phyloP scores from a whole-genome alignment of 1,284 basidiomycete species.

The Stygiomarasmius scandens region DNA sequence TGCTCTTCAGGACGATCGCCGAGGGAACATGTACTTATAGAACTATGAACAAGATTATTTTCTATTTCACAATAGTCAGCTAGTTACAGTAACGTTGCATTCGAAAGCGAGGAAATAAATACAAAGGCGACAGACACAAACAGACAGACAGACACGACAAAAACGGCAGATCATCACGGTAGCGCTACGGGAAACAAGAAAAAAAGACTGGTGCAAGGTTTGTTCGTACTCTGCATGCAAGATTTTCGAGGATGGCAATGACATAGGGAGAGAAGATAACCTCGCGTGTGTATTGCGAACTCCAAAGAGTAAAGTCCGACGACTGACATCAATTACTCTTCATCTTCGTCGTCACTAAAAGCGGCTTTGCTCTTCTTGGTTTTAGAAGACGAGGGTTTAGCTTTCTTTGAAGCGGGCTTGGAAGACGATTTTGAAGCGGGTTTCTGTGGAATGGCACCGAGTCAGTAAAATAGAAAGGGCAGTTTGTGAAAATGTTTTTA shows the following conservation, averaged over 20 bases:
- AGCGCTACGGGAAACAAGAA: not conserved
- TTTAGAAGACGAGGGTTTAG: conserved; percentile 33
- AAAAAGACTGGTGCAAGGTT: not conserved
- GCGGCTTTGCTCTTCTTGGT: conserved; percentile 43
- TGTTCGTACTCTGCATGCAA: too few species aligned
- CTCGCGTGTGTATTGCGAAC: not conserved
- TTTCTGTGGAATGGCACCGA: conserved; percentile 28
- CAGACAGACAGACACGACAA: not conserved
- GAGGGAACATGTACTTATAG: too few species aligned
- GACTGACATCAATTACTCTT: conserved; percentile 15
- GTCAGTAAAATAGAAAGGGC: not conserved
- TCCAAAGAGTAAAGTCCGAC: not conserved
- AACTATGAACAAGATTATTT: not conserved
- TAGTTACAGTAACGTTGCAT: not conserved
- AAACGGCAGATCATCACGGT: not conserved
- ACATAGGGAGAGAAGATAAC: not conserved
- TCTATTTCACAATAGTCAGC: not conserved
- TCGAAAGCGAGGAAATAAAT: not conserved
- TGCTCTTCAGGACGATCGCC: too few species aligned
- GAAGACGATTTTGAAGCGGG: conserved; percentile 32
- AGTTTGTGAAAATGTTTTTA: too few species aligned
- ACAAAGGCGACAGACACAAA: not conserved
- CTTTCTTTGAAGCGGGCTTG: conserved; percentile 42
- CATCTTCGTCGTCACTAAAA: conserved; percentile 37
- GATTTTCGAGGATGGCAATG: not conserved